Conservation (phyloP, 2,329 filamentous ascomycete species). For the Leptoxyphium fumago region DNA sequence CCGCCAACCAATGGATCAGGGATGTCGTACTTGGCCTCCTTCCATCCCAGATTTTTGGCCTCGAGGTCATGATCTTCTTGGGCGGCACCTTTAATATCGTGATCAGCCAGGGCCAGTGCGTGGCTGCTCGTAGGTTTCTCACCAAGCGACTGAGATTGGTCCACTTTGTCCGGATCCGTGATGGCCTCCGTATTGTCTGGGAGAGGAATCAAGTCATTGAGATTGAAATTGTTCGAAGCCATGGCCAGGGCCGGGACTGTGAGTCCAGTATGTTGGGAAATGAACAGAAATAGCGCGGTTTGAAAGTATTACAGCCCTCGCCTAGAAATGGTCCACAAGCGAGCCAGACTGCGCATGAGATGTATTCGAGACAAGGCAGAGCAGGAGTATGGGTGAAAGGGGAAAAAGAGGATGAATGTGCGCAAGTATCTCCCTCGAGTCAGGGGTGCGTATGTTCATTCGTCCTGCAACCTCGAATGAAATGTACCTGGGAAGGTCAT, state of each 20-base stretch:
- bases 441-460: no score
- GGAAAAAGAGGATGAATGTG: no score
- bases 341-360: no score
- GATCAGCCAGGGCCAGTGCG: constrained; percentile 30
- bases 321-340: no score
- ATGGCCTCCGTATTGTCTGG: constrained; percentile 17
- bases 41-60: constrained; percentile 56
- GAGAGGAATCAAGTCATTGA: constrained; percentile 20
- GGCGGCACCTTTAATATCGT: constrained; percentile 32
- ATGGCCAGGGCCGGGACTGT: not conserved
- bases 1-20: constrained; percentile 49
- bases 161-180: constrained; percentile 18
- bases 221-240: not conserved
- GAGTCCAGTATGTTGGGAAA: no score
- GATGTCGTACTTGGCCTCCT: constrained; percentile 42
- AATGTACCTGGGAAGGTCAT: no score
- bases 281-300: no score
- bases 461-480: no score
- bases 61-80: constrained; percentile 33
- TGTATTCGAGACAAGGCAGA: no score
- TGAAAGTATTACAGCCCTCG: no score
- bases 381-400: no score
- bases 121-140: constrained; percentile 33
- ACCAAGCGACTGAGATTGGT: constrained; percentile 18
- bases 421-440: no score